Percentiles rank a stretch among this genome's conserved stretches.
Evolutionary conservation across 1,284 basidiomycete species (phyloP).

Genomic region (Erythrobasidium hasegawianum): DNA sequence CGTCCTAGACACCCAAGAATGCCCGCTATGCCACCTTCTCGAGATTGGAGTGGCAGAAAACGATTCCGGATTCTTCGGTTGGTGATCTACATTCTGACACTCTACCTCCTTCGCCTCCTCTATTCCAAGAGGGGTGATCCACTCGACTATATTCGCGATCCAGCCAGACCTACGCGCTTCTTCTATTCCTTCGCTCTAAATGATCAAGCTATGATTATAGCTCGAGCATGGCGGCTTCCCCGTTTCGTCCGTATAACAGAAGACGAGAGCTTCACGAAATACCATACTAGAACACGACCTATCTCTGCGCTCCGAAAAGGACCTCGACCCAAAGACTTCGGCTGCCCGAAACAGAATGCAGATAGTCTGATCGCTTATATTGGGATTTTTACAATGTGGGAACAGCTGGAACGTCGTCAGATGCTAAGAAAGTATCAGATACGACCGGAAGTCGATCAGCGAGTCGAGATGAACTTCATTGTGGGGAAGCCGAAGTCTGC

Average conservation of each 20-base stretch:
- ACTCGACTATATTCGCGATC: slow-evolving; percentile 8
- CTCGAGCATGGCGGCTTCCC: slow-evolving; percentile 15
- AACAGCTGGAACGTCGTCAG: not conserved
- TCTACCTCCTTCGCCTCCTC: not conserved
- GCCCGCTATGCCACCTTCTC: too few species aligned
- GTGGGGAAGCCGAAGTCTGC: slow-evolving; percentile 6
- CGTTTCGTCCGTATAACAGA: not conserved
- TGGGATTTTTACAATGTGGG: slow-evolving; percentile 22
- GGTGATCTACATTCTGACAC: not conserved
- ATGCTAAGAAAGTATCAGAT: slow-evolving; percentile 9
- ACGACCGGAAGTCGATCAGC: not conserved
- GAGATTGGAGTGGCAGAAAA: not conserved
- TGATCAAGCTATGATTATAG: not conserved
- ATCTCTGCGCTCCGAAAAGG: slow-evolving; percentile 8
- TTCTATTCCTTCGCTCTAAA: slow-evolving; percentile 17
- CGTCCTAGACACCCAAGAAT: too few species aligned
- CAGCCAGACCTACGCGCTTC: slow-evolving; percentile 11
- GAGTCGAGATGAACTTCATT: slow-evolving; percentile 31
- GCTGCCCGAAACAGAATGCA: not conserved
- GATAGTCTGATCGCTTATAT: slow-evolving; percentile 8
- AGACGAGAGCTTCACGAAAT: slow-evolving; percentile 19
- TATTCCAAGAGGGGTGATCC: not conserved
- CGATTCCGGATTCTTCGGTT: not conserved
- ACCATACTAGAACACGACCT: slow-evolving; percentile 1
- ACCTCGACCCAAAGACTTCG: slow-evolving; percentile 9